A percentile compares a stretch with the other conserved stretches of the same genome.
Evolutionary conservation across 2,329 filamentous ascomycete genomes (phyloP).

Genomic region (Colletotrichum liriopes): DNA sequence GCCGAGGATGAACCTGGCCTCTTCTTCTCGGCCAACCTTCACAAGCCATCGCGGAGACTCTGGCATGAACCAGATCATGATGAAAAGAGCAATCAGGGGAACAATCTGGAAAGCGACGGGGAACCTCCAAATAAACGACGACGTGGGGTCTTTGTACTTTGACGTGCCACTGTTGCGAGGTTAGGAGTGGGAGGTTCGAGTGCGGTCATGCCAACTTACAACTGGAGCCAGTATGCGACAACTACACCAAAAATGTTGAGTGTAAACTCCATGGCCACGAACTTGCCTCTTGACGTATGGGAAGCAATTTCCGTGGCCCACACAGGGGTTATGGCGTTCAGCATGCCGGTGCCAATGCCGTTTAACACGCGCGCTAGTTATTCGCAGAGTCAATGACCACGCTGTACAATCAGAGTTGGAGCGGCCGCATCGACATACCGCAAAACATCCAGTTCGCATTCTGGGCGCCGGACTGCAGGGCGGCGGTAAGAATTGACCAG

Average conservation of each 20-base stretch:
- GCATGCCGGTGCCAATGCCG: constrained; percentile 77
- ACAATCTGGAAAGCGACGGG: constrained; percentile 80
- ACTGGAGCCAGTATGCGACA: constrained; percentile 71
- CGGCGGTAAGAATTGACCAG: constrained; percentile 74
- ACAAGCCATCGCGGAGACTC: constrained; percentile 79
- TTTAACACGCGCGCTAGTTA: constrained; percentile 71
- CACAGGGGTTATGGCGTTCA: constrained; percentile 80
- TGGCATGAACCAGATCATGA: constrained; percentile 76
- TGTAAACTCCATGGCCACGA: constrained; percentile 81
- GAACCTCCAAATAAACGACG: constrained; percentile 76
- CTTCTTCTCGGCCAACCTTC: constrained; percentile 76
- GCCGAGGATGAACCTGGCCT: constrained; percentile 76
- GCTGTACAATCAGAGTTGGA: too few relatives aligned
- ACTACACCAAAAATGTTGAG: constrained; percentile 65
- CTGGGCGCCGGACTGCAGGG: constrained; percentile 76
- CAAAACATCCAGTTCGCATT: constrained; percentile 80
- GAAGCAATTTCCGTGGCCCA: constrained; percentile 81
- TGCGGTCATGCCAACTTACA: constrained; percentile 48
- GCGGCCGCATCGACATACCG: constrained; percentile 58
- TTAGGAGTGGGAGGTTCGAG: background rate
- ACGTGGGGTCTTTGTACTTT: constrained; percentile 65
- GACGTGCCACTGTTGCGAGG: constrained; percentile 42
- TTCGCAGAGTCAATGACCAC: background rate
- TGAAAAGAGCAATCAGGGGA: constrained; percentile 71
- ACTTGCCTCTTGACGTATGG: constrained; percentile 77